Evolutionary conservation across 805 yeast species (phyloP), one percentile per base, ranked within the genome.

Genomic region (Debaryomyces prosopidis): DNA sequence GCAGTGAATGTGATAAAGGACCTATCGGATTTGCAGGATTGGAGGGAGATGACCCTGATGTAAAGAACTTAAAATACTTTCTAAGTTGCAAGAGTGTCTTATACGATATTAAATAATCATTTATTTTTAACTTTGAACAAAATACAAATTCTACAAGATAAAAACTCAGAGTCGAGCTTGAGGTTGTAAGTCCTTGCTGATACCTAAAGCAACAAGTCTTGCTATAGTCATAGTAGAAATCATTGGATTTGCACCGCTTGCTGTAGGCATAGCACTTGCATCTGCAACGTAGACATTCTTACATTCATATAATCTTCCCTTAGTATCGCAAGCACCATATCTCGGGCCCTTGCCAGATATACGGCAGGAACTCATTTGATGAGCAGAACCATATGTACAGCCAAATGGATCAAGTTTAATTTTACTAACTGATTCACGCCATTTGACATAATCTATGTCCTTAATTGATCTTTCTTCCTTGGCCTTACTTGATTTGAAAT

Each of bases 1-100:
- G 95, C 60, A 80, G 89, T 4, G 90, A 84, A 48, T 87, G 95
- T 65, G 91, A 86, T 53, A 71, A 75, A 46, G 95, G 95, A 0
- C 92, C 92, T 0, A 54, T 87, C 15, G 95, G 95, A 16, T 83
- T 76, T 66, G 89, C 81, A 23, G 84, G 76, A 5, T 71, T 59
- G 36, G 46, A 52, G 34, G 57, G 52, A 6, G 58, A 57, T 4
- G 59, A 55, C 14, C 60, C 58, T 6, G 73, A 72, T 20, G 68
- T 65, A 8, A 66, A 71, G 47, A 60, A 70, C 36, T 61, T 79
- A 41, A 59, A 61, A 7, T 76, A 77, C 48, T 74, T 71, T 40
- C 55, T 82, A 28, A 73, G 77, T 49, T 60, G 75, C 48, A 65
- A 66, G 7, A 79, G 84, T 53, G 71, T 77, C 16, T 42, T 69